Conservation (phyloP, 2,329 filamentous ascomycete genomes). For the Trichoderma sp. region DNA sequence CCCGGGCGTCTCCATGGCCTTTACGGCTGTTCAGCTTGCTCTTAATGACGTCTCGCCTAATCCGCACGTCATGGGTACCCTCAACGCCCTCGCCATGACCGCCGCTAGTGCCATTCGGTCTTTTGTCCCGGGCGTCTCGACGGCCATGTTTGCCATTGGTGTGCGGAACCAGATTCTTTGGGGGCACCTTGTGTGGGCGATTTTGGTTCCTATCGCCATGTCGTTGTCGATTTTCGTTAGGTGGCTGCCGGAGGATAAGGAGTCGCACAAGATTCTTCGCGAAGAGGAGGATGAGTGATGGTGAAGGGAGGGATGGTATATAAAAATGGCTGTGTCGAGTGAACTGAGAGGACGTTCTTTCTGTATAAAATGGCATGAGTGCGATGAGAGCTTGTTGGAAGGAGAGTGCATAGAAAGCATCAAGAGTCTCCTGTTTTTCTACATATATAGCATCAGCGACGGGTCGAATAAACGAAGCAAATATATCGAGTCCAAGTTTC, state of each 20-base stretch:
- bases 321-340: not conserved
- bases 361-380: not conserved
- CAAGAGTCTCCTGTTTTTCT: not conserved
- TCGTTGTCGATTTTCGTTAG: slow-evolving; percentile 35
- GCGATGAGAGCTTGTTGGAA: too few relatives aligned
- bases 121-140: slow-evolving; percentile 66
- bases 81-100: slow-evolving; percentile 67
- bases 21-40: slow-evolving; percentile 71
- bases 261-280: slow-evolving; percentile 8
- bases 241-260: slow-evolving; percentile 38
- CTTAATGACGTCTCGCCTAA: slow-evolving; percentile 74
- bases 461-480: not conserved
- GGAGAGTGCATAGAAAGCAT: not conserved
- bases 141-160: slow-evolving; percentile 69
- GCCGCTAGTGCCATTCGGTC: slow-evolving; percentile 63
- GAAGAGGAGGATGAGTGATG: slow-evolving; percentile 8
- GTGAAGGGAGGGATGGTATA: not conserved
- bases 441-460: not conserved
- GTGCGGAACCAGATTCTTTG: slow-evolving; percentile 61
- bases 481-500: not conserved
- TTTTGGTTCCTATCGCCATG: slow-evolving; percentile 40
- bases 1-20: slow-evolving; percentile 67
- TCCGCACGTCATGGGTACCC: slow-evolving; percentile 64
- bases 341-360: not conserved
- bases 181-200: slow-evolving; percentile 55